These are phyloP conservation scores for Hypoxylon subgilvum DNA, from an alignment of 495 filamentous ascomycete species.

Conservation along the genomic window DNA sequence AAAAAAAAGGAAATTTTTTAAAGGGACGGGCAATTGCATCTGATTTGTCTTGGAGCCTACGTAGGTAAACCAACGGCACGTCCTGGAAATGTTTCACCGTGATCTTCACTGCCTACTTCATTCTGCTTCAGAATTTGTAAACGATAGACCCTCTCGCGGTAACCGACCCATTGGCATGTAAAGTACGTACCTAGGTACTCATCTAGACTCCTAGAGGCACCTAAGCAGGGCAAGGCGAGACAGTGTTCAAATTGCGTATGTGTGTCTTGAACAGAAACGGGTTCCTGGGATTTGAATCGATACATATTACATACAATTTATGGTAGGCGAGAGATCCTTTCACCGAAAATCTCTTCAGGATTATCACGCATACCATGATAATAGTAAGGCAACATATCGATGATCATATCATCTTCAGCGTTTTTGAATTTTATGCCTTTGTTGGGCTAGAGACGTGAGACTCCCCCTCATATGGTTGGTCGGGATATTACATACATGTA, in stretches of 20 bases:
- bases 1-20: background rate
- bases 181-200: slow-evolving; percentile 22
- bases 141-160: too few species aligned
- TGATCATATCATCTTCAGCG: slow-evolving; percentile 8
- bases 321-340: background rate
- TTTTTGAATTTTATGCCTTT: slow-evolving; percentile 11
- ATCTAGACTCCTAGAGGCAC: too few species aligned
- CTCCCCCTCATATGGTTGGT: slow-evolving; percentile 16
- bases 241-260: slow-evolving; percentile 5
- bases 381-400: slow-evolving; percentile 16
- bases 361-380: slow-evolving; percentile 1
- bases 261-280: slow-evolving; percentile 2
- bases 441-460: slow-evolving; percentile 2
- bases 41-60: background rate
- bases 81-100: slow-evolving; percentile 5
- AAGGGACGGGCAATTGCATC: slow-evolving; percentile 13
- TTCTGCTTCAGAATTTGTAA: too few species aligned
- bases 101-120: too few species aligned
- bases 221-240: slow-evolving; percentile 18
- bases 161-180: background rate
- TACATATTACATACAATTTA: too few species aligned
- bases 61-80: too few species aligned
- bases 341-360: background rate
- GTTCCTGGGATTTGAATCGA: too few species aligned
- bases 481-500: background rate